These are phyloP conservation scores for Oryza glaberrima DNA, from an alignment of 176 grass and related monocot species.

Conservation along the genomic window DNA sequence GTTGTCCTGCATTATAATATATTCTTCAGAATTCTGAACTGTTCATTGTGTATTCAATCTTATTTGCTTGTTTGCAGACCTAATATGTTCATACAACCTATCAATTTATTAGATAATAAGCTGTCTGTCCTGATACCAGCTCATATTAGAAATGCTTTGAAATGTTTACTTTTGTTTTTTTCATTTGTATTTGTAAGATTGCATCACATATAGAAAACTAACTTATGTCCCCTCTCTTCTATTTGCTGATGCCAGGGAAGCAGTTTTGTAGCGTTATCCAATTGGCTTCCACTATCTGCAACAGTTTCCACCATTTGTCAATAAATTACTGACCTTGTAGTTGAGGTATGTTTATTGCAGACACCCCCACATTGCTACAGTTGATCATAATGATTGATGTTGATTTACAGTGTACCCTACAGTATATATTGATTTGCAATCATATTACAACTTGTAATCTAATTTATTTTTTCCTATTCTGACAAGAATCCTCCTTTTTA, in stretches of 20 bases:
- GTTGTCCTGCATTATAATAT: background rate
- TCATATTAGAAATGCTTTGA: background rate
- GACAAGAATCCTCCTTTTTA: background rate
- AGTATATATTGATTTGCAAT: background rate
- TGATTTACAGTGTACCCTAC: background rate
- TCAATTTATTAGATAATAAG: background rate
- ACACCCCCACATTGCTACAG: background rate
- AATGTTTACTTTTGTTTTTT: background rate
- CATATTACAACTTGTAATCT: background rate
- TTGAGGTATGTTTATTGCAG: conserved; percentile 25
- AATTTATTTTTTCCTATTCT: background rate
- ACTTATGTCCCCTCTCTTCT: background rate
- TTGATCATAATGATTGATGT: background rate
- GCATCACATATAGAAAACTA: background rate
- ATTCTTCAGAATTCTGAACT: background rate
- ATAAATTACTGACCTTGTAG: conserved; percentile 2
- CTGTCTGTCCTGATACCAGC: background rate
- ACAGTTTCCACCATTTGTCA: conserved; percentile 19
- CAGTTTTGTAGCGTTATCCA: background rate
- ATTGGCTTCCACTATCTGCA: conserved; percentile 2
- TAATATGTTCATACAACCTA: background rate
- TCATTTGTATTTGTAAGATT: background rate
- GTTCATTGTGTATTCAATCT: background rate
- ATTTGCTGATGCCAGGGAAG: background rate
- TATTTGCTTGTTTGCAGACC: background rate